Conservation (phyloP, 495 filamentous ascomycete genomes). For the Oidiodendron maius region DNA sequence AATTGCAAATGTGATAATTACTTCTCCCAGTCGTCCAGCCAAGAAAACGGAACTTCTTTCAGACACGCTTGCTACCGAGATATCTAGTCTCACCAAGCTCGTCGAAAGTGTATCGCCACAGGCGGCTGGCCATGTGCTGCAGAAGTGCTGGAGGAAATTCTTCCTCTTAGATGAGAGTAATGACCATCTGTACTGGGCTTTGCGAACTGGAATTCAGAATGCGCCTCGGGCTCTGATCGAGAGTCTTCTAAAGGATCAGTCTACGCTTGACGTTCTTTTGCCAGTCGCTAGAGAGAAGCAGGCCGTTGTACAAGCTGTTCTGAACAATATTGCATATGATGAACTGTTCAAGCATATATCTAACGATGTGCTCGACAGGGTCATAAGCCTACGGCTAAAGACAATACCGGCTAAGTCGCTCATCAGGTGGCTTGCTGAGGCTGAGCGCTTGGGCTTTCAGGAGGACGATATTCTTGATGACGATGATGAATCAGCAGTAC, state of each 20-base stretch:
- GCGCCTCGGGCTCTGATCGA: conserved; percentile 6
- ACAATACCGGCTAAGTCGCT: conserved; percentile 5
- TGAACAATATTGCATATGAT: background rate
- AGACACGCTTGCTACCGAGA: conserved; percentile 12
- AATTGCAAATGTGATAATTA: no score
- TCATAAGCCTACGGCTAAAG: conserved; percentile 1
- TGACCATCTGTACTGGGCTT: conserved; percentile 12
- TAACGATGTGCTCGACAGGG: conserved; percentile 7
- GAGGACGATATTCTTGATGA: conserved; percentile 13
- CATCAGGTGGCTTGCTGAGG: conserved; percentile 13
- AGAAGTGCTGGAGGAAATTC: conserved; percentile 14
- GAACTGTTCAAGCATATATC: background rate
- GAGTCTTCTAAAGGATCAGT: conserved; percentile 8
- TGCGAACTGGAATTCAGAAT: conserved; percentile 18
- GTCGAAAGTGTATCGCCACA: conserved; percentile 8
- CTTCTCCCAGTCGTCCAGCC: no score
- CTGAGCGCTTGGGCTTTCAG: conserved; percentile 15
- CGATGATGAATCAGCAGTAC: conserved; percentile 13
- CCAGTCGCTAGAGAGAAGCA: background rate
- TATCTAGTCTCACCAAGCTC: conserved; percentile 6
- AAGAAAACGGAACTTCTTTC: no score
- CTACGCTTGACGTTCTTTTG: background rate
- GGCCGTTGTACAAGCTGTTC: background rate
- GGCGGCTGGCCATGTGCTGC: conserved; percentile 12
- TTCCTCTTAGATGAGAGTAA: conserved; percentile 12